These are phyloP conservation scores for Kalmusia sp. DNA, from an alignment of 2,329 filamentous ascomycete species.

Conservation along the genomic window DNA sequence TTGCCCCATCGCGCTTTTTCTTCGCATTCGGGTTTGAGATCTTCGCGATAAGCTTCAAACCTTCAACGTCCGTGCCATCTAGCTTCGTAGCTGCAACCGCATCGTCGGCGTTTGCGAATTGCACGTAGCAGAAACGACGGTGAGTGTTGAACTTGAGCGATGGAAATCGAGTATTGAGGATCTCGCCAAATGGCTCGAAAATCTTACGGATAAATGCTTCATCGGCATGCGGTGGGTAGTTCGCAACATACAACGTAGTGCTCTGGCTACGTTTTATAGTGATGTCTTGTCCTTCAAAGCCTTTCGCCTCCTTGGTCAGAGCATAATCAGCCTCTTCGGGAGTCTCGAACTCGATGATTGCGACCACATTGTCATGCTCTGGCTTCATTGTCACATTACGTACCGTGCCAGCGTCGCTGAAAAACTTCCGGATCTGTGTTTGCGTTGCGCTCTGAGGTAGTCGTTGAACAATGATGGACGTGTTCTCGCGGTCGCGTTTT, in stretches of 20 bases:
- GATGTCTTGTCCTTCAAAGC: constrained; percentile 75
- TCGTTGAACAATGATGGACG: constrained; percentile 81
- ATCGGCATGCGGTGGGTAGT: constrained; percentile 81
- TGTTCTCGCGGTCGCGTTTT: constrained; percentile 89
- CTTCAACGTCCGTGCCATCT: constrained; percentile 72
- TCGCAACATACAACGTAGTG: constrained; percentile 87
- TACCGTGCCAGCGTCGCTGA: constrained; percentile 87
- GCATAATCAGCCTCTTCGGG: constrained; percentile 83
- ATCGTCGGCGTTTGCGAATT: constrained; percentile 69
- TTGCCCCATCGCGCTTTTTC: constrained; percentile 79
- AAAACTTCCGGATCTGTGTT: constrained; percentile 83
- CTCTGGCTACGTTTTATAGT: constrained; percentile 76
- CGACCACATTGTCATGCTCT: constrained; percentile 69
- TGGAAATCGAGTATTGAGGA: constrained; percentile 86
- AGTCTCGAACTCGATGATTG: constrained; percentile 84
- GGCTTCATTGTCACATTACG: constrained; percentile 75
- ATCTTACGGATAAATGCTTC: constrained; percentile 72
- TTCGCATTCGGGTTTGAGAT: constrained; percentile 84
- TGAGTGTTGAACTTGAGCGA: constrained; percentile 88
- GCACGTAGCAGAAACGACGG: constrained; percentile 93
- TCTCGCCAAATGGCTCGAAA: constrained; percentile 75
- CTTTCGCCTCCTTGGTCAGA: constrained; percentile 80
- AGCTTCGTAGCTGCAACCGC: constrained; percentile 68
- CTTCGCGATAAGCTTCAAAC: constrained; percentile 74
- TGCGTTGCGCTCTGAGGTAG: constrained; percentile 74